phyloP scores from a whole-genome alignment of 352 stramenopile genomes.

The Phytophthora hybrid region DNA sequence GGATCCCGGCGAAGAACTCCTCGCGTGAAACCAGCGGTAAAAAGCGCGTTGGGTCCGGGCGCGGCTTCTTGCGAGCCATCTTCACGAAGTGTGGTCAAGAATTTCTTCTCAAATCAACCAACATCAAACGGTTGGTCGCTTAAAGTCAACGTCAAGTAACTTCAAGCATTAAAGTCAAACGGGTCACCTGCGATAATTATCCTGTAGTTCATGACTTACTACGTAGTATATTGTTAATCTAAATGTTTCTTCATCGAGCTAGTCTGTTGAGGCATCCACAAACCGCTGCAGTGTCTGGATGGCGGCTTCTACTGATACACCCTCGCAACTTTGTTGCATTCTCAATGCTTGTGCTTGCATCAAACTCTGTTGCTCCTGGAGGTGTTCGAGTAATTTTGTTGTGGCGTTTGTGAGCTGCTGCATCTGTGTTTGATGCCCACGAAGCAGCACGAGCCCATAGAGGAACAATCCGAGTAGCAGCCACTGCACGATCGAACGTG shows the following conservation, averaged over 20 bases:
- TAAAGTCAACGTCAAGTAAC: too few relatives aligned
- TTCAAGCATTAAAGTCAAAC: too few relatives aligned
- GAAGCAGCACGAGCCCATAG: conserved; percentile 50
- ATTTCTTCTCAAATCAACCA: too few relatives aligned
- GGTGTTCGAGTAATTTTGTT: conserved; percentile 44
- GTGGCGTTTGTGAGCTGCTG: conserved; percentile 51
- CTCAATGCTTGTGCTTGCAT: conserved; percentile 22
- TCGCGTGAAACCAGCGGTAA: not conserved
- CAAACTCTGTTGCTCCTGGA: conserved; percentile 38
- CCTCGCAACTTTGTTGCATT: conserved; percentile 41
- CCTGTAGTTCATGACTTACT: too few relatives aligned
- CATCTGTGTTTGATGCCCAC: conserved; percentile 53
- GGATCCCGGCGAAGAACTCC: not conserved
- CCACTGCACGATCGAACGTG: conserved; percentile 37
- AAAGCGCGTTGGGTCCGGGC: not conserved
- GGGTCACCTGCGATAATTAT: too few relatives aligned
- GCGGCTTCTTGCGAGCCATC: too few relatives aligned
- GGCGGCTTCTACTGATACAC: conserved; percentile 29
- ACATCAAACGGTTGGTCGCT: too few relatives aligned
- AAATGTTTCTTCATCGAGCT: conserved; percentile 13
- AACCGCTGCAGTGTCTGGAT: conserved; percentile 41
- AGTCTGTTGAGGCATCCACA: conserved; percentile 34
- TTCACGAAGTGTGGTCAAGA: too few relatives aligned
- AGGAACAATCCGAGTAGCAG: conserved; percentile 45
- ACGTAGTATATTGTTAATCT: conserved; percentile 33